Conservation (phyloP, 345 rosid genomes). For the Erysimum cheiranthoides region DNA sequence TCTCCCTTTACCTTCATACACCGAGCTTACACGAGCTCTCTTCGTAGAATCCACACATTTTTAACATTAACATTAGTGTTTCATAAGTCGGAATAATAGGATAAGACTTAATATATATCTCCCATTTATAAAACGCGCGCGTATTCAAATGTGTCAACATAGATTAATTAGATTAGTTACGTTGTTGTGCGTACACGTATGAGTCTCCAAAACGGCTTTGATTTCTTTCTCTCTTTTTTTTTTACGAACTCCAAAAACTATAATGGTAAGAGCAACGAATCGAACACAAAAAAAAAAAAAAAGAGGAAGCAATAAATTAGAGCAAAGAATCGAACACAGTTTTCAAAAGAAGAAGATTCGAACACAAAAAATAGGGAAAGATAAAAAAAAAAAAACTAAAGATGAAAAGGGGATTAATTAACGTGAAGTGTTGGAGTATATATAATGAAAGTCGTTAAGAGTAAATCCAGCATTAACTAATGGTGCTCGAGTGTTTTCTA, state of each 20-base stretch:
- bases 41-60: conserved; percentile 20
- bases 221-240: too few species aligned
- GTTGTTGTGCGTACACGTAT: not conserved
- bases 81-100: not conserved
- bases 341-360: not conserved
- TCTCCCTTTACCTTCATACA: conserved; percentile 23
- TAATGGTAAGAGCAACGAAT: conserved; percentile 18
- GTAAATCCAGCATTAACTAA: conserved; percentile 10
- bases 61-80: conserved; percentile 1
- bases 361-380: not conserved
- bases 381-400: too few species aligned
- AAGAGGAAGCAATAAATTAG: not conserved
- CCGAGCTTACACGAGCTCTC: conserved; percentile 37
- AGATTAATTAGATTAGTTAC: not conserved
- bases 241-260: too few species aligned
- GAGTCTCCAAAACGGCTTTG: conserved; percentile 7
- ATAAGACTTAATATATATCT: not conserved
- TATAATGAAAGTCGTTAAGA: not conserved
- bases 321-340: not conserved
- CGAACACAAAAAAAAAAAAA: not conserved
- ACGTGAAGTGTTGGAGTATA: not conserved
- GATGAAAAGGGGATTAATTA: not conserved
- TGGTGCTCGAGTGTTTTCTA: conserved; percentile 6
- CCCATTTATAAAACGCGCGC: not conserved
- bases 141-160: not conserved